phyloP scores from a whole-genome alignment of 1,284 basidiomycete genomes.

The Tilletia indica region DNA sequence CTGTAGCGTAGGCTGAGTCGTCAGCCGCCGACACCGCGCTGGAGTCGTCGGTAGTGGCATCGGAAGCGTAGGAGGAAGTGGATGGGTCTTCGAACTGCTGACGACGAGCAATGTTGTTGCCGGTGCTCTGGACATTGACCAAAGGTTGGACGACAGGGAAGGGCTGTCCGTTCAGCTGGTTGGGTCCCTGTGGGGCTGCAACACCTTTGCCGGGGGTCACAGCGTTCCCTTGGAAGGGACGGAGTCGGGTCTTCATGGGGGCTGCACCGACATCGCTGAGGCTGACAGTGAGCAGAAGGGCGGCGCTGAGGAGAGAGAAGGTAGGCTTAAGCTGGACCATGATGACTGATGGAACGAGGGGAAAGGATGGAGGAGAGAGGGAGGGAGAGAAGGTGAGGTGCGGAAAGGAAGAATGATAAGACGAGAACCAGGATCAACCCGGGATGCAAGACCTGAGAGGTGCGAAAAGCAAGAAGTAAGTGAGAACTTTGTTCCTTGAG shows the following conservation, averaged over 20 bases:
- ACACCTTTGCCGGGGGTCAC: conserved; percentile 9
- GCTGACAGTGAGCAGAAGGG: not conserved
- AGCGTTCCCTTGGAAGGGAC: conserved; percentile 5
- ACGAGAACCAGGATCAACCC: conserved; percentile 14
- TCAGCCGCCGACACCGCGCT: not conserved
- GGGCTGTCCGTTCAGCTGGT: conserved; percentile 1
- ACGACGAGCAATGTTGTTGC: not conserved
- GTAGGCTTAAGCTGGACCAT: conserved; percentile 11
- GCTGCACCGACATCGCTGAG: conserved; percentile 4
- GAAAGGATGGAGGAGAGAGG: not conserved
- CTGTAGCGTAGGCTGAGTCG: not conserved
- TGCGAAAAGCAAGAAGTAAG: not conserved
- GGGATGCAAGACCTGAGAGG: not conserved
- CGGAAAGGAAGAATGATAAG: no score
- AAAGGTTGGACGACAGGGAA: conserved; percentile 1
- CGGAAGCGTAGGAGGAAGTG: not conserved
- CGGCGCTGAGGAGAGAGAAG: conserved; percentile 3
- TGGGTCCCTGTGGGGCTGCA: not conserved
- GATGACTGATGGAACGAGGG: not conserved
- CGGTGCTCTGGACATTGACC: conserved; percentile 5
- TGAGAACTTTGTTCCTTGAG: not conserved
- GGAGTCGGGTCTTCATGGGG: conserved; percentile 1
- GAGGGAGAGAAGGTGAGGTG: not conserved
- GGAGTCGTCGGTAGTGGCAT: not conserved
- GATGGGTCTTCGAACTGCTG: not conserved